Evolutionary conservation across 2,329 filamentous ascomycete genomes (phyloP).

Genomic region (Trichoderma hamatum): DNA sequence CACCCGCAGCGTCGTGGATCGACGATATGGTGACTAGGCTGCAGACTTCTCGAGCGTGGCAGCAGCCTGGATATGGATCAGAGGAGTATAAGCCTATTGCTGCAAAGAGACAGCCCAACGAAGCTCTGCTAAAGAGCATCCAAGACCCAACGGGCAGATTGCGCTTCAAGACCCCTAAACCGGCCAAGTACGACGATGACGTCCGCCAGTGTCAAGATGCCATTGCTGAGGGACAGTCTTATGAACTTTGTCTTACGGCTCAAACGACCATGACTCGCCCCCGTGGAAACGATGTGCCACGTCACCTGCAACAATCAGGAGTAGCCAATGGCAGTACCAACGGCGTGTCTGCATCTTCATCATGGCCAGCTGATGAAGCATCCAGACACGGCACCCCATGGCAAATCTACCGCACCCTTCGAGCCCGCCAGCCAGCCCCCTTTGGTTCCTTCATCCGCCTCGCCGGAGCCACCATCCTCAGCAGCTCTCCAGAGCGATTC

Average conservation of each 20-base stretch:
- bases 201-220: slow-evolving; percentile 70
- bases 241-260: slow-evolving; percentile 82
- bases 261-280: slow-evolving; percentile 65
- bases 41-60: slow-evolving; percentile 39
- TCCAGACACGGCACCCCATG: slow-evolving; percentile 52
- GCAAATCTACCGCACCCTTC: slow-evolving; percentile 72
- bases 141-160: slow-evolving; percentile 27
- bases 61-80: slow-evolving; percentile 23
- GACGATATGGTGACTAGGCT: slow-evolving; percentile 38
- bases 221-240: slow-evolving; percentile 78
- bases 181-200: slow-evolving; percentile 63
- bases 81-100: slow-evolving; percentile 15
- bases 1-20: slow-evolving; percentile 39
- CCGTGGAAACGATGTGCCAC: slow-evolving; percentile 48
- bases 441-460: slow-evolving; percentile 83
- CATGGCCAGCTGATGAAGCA: neutral
- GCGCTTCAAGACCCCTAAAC: slow-evolving; percentile 46
- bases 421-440: slow-evolving; percentile 74
- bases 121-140: slow-evolving; percentile 29
- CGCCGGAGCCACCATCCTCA: slow-evolving; percentile 70
- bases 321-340: neutral
- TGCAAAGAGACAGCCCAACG: slow-evolving; percentile 28
- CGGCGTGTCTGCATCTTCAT: neutral
- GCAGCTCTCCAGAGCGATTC: slow-evolving; percentile 88
- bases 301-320: slow-evolving; percentile 27